phyloP scores from a whole-genome alignment of 2,329 filamentous ascomycete species.

The Xylaria multiplex region DNA sequence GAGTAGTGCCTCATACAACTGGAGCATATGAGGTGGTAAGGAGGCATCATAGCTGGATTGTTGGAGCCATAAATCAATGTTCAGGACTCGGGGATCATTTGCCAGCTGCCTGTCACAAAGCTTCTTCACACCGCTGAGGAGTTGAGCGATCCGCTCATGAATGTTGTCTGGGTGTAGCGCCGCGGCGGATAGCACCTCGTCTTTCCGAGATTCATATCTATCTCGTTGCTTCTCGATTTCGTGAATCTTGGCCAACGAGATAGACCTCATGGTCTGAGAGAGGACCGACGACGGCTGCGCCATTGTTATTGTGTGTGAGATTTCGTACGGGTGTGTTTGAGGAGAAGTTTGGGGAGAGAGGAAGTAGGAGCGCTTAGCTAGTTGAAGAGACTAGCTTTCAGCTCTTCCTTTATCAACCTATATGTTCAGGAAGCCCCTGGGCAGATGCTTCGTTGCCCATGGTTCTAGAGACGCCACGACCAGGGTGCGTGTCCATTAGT shows the following conservation, averaged over 20 bases:
- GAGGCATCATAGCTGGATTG: conserved; percentile 53
- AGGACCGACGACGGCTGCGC: conserved; percentile 37
- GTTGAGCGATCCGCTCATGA: conserved; percentile 29
- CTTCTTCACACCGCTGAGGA: conserved; percentile 29
- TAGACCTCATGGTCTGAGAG: conserved; percentile 47
- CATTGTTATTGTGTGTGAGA: conserved; percentile 22
- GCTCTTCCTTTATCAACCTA: not conserved
- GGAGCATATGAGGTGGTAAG: conserved; percentile 48
- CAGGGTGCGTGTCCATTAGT: conserved; percentile 9
- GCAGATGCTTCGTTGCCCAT: conserved; percentile 4
- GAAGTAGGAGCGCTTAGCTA: not conserved
- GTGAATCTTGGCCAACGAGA: conserved; percentile 47
- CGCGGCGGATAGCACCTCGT: conserved; percentile 26
- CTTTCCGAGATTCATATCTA: conserved; percentile 36
- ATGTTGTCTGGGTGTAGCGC: conserved; percentile 25
- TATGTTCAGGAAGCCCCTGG: not conserved
- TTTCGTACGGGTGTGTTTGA: not conserved
- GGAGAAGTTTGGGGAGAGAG: not conserved
- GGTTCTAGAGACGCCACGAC: conserved; percentile 9
- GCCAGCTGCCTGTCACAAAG: conserved; percentile 24
- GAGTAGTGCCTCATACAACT: conserved; percentile 48
- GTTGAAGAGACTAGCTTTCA: not conserved
- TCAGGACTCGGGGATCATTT: conserved; percentile 37
- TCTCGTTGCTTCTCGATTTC: conserved; percentile 47
- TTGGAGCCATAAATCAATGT: conserved; percentile 50